Conservation (phyloP, 148 eudicot genomes). For the Simmondsia chinensis region DNA sequence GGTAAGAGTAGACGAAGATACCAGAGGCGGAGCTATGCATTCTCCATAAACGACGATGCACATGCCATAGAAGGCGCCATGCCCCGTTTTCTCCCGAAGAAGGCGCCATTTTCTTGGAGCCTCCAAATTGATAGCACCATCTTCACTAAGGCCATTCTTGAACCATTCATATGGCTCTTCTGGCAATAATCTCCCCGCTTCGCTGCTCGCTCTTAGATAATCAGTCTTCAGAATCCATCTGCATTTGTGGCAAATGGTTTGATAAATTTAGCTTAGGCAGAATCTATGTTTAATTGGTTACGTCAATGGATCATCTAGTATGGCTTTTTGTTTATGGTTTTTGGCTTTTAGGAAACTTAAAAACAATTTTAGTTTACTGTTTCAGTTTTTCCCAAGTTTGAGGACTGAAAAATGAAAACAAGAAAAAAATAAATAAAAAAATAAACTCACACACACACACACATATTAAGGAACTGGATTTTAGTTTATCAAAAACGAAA, state of each 20-base stretch:
- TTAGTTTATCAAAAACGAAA: no score
- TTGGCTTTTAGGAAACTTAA: no score
- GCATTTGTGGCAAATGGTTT: constrained; percentile 15
- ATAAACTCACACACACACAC: no score
- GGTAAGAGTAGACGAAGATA: constrained; percentile 15
- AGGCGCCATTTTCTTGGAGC: constrained; percentile 99
- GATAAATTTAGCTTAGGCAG: not conserved
- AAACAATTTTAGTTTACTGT: no score
- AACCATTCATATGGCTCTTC: constrained; percentile 98
- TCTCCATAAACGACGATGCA: constrained; percentile 76
- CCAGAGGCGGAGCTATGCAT: constrained; percentile 92
- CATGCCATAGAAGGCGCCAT: constrained; percentile 93
- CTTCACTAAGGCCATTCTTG: constrained; percentile 71
- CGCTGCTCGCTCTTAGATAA: constrained; percentile 60
- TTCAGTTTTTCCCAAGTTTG: no score
- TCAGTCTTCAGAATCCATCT: constrained; percentile 97
- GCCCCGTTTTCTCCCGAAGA: constrained; percentile 77
- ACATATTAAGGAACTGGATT: no score
- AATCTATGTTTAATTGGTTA: no score
- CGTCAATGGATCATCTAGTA: no score
- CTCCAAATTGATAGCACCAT: constrained; percentile 73
- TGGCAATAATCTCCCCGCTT: constrained; percentile 69
- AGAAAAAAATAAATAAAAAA: no score
- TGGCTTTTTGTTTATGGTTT: no score
- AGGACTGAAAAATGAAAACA: no score